Conservation (phyloP, 139 green algal genomes). For the Gonium pectorale region DNA sequence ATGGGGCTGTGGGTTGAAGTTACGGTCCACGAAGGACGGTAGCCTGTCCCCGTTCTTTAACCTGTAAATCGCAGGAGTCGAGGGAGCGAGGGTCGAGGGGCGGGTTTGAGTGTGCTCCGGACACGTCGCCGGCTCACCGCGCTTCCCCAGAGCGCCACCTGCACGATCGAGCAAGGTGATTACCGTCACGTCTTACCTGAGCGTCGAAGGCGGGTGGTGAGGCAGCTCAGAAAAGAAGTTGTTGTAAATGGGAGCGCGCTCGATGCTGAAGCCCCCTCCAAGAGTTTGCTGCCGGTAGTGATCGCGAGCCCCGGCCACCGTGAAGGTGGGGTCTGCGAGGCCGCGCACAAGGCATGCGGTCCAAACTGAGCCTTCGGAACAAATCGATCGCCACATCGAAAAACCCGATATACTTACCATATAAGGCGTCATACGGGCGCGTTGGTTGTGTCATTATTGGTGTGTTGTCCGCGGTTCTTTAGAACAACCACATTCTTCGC, state of each 20-base stretch:
- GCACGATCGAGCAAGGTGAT: too few species aligned
- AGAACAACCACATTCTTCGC: neutral
- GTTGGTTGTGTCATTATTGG: constrained; percentile 37
- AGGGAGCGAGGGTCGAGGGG: too few species aligned
- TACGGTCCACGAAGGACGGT: constrained; percentile 69
- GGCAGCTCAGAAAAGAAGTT: constrained; percentile 78
- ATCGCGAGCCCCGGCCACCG: constrained; percentile 73
- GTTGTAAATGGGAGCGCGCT: constrained; percentile 68
- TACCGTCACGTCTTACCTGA: too few species aligned
- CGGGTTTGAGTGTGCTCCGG: too few species aligned
- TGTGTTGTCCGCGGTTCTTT: neutral
- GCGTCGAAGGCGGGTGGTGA: constrained; percentile 64
- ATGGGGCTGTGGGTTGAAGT: constrained; percentile 47
- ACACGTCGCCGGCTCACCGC: too few species aligned
- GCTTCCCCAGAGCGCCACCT: neutral
- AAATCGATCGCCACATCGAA: neutral
- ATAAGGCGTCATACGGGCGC: constrained; percentile 67
- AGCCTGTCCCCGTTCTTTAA: constrained; percentile 73
- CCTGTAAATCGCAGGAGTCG: too few species aligned
- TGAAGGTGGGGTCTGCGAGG: constrained; percentile 74
- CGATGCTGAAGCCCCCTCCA: constrained; percentile 69
- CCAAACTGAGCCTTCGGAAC: neutral
- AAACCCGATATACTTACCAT: constrained; percentile 44
- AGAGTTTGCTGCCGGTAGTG: constrained; percentile 76
- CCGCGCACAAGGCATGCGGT: neutral